Evolutionary conservation across 306 rosid genomes (phyloP).

Genomic region (Luffa acutangula): DNA sequence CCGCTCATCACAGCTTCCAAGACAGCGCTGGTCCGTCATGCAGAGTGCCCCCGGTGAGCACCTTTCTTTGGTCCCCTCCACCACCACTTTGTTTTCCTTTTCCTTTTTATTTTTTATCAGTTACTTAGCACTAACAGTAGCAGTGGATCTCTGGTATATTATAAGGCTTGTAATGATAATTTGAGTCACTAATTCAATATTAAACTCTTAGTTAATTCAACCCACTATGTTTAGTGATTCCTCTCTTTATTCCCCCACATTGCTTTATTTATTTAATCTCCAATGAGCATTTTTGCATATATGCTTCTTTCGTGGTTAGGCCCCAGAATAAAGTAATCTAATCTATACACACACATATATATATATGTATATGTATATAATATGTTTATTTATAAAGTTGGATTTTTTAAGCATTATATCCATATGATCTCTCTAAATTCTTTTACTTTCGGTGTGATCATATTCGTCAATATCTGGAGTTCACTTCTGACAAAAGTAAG

Average conservation of each 20-base stretch:
- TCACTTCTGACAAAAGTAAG: neutral
- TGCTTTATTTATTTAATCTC: neutral
- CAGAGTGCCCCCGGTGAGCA: neutral
- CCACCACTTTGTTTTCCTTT: neutral
- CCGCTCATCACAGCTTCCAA: constrained; percentile 5
- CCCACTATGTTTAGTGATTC: constrained; percentile 8
- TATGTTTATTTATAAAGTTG: neutral
- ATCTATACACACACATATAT: neutral
- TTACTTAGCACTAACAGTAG: neutral
- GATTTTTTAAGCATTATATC: neutral
- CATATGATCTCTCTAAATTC: neutral
- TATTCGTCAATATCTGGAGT: neutral
- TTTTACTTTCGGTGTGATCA: constrained; percentile 5
- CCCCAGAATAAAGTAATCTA: neutral
- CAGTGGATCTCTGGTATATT: neutral
- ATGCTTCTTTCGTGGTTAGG: neutral
- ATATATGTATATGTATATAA: neutral
- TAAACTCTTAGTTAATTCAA: neutral
- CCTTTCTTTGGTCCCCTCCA: constrained; percentile 1
- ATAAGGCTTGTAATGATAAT: constrained; percentile 2
- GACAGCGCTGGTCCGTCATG: constrained; percentile 2
- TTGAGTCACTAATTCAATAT: constrained; percentile 8
- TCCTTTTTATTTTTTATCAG: neutral
- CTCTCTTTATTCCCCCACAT: constrained; percentile 1
- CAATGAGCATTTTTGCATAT: neutral